Conservation (phyloP, 192 early-diverging fungal genomes). For the Diversispora eburnea region DNA sequence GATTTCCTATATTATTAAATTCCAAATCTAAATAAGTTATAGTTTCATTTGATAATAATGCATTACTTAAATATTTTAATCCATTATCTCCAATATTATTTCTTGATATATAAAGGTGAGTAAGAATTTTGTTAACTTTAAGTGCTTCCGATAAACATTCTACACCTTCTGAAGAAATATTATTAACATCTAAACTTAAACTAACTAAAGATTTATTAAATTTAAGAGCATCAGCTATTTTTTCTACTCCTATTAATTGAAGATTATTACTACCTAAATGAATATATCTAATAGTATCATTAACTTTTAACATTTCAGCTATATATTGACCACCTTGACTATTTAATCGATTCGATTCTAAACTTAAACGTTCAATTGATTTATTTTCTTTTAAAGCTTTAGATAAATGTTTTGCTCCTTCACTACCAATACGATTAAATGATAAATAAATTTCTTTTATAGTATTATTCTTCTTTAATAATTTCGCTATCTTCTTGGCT, state of each 20-base stretch:
- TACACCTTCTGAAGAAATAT: slow-evolving; percentile 34
- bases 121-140: slow-evolving; percentile 33
- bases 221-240: slow-evolving; percentile 37
- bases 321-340: slow-evolving; percentile 27
- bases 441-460: slow-evolving; percentile 30
- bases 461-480: slow-evolving; percentile 23
- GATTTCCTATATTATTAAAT: slow-evolving; percentile 38
- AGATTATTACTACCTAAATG: slow-evolving; percentile 43
- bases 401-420: slow-evolving; percentile 26
- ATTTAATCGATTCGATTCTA: slow-evolving; percentile 39
- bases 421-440: slow-evolving; percentile 32
- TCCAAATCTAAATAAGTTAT: slow-evolving; percentile 37
- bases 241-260: slow-evolving; percentile 26
- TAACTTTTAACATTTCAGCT: slow-evolving; percentile 32
- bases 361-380: slow-evolving; percentile 28
- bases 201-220: slow-evolving; percentile 34
- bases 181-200: slow-evolving; percentile 42
- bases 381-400: slow-evolving; percentile 30
- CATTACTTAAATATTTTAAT: slow-evolving; percentile 31
- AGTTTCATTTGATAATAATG: slow-evolving; percentile 32
- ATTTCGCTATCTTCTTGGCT: not conserved
- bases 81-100: slow-evolving; percentile 41
- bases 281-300: slow-evolving; percentile 33
- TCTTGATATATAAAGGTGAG: slow-evolving; percentile 40
- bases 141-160: slow-evolving; percentile 29